Conservation (phyloP, 495 filamentous ascomycete species). For the Aspergillus ostianus region DNA sequence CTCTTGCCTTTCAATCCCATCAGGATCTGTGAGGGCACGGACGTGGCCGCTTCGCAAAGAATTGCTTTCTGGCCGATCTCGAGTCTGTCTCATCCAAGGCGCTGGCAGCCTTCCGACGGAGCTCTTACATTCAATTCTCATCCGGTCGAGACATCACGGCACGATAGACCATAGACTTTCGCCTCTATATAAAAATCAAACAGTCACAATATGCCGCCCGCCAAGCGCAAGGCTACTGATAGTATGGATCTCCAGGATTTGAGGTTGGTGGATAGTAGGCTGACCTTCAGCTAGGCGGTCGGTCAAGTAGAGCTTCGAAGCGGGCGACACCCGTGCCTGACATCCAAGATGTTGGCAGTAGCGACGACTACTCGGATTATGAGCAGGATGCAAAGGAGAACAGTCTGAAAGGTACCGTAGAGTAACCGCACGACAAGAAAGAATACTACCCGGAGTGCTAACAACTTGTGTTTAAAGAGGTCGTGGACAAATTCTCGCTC, state of each 20-base stretch:
- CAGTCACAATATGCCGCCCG: constrained; percentile 55
- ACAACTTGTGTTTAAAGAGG: constrained; percentile 38
- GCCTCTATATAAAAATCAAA: constrained; percentile 2
- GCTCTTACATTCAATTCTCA: constrained; percentile 10
- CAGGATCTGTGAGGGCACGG: background rate
- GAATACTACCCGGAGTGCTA: constrained; percentile 10
- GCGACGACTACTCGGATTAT: constrained; percentile 68
- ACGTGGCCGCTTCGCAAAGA: background rate
- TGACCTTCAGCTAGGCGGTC: constrained; percentile 48
- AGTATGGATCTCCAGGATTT: constrained; percentile 38
- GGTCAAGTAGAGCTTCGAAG: constrained; percentile 59
- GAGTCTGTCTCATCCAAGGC: constrained; percentile 15
- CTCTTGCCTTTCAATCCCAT: background rate
- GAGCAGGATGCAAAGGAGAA: constrained; percentile 48
- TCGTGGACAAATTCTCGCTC: constrained; percentile 66
- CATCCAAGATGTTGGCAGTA: constrained; percentile 63
- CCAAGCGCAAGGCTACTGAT: constrained; percentile 74
- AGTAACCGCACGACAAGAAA: constrained; percentile 20
- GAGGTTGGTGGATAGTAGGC: constrained; percentile 23
- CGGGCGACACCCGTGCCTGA: constrained; percentile 66
- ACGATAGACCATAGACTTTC: constrained; percentile 20
- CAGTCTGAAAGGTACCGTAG: constrained; percentile 48
- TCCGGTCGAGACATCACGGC: background rate
- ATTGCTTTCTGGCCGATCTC: background rate
- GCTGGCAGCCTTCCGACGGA: constrained; percentile 22